Conservation (phyloP, 441 rosid genomes). For the Brassica hybrid region DNA sequence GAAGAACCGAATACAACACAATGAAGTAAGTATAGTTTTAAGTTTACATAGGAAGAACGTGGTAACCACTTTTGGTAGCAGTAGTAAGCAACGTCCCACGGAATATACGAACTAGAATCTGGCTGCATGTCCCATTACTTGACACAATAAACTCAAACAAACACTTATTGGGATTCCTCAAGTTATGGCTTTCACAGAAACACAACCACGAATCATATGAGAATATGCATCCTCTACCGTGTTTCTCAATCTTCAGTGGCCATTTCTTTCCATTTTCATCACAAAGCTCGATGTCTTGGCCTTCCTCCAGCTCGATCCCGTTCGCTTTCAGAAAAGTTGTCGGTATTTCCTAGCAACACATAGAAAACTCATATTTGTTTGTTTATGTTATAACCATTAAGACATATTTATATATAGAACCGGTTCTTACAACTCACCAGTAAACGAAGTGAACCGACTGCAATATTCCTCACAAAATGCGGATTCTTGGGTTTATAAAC, state of each 20-base stretch:
- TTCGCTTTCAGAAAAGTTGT: constrained; percentile 25
- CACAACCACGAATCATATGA: constrained; percentile 14
- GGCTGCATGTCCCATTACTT: constrained; percentile 35
- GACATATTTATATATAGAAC: neutral
- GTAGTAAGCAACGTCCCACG: constrained; percentile 23
- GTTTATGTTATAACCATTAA: neutral
- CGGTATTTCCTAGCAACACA: constrained; percentile 39
- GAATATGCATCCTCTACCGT: neutral
- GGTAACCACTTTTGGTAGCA: constrained; percentile 17
- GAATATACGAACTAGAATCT: constrained; percentile 28
- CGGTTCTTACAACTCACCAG: constrained; percentile 23
- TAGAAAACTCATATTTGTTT: constrained; percentile 6
- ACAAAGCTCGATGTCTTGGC: constrained; percentile 20
- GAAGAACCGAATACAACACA: neutral
- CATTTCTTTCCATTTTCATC: constrained; percentile 42
- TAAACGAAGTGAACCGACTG: neutral
- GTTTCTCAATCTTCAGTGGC: constrained; percentile 16
- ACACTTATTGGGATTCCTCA: constrained; percentile 19
- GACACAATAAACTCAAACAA: constrained; percentile 33
- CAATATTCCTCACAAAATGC: constrained; percentile 40
- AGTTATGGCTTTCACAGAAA: constrained; percentile 18
- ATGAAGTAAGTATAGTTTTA: neutral
- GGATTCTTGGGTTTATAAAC: constrained; percentile 30
- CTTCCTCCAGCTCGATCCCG: constrained; percentile 30
- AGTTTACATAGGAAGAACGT: constrained; percentile 26